Evolutionary conservation across 352 stramenopile genomes (phyloP), one percentile per base, ranked within the genome.

Genomic region (Pythium aquatile): DNA sequence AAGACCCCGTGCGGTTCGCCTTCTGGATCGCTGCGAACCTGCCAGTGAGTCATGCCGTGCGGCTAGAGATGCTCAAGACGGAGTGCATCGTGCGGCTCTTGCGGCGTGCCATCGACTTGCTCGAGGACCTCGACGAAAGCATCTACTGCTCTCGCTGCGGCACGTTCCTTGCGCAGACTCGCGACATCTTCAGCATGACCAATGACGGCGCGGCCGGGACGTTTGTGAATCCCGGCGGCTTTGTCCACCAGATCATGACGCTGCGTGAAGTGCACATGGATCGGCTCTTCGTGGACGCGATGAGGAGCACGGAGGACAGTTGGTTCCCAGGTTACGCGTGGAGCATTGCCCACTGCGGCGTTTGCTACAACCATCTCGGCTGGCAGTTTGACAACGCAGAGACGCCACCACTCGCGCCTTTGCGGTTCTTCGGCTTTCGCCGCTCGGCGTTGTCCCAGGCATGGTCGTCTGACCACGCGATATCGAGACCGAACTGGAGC

Each of bases 311-410:
- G 0, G 55, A 90, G 37, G 85, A 93, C 62, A 88, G 79, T 44
- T 95, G 87, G 87, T 95, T 94, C 60, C 69, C 79, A 1, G 83
- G 83, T 4, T 95, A 91, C 61, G 63, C 81, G 29, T 95, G 87
- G 87, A 93, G 85, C 64, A 90, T 92, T 47, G 77, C 80, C 59
- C 75, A 91, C 63, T 95, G 87, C 54, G 70, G 72, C 52, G 64
- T 71, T 16, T 95, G 87, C 71, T 78, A 79, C 59, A 71, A 68
- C 10, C 86, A 94, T 62, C 72, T 95, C 16, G 87, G 87, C 3
- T 95, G 87, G 87, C 77, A 83, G 37, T 95, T 93, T 40, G 78
- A 91, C 49, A 58, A 39, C 5, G 76, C 78, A 16, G 72, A 81
- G 49, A 65, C 56, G 5, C 61, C 57, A 9, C 53, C 35, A 14